phyloP scores from a whole-genome alignment of 805 yeast species.

The Ogataea polymorpha region DNA sequence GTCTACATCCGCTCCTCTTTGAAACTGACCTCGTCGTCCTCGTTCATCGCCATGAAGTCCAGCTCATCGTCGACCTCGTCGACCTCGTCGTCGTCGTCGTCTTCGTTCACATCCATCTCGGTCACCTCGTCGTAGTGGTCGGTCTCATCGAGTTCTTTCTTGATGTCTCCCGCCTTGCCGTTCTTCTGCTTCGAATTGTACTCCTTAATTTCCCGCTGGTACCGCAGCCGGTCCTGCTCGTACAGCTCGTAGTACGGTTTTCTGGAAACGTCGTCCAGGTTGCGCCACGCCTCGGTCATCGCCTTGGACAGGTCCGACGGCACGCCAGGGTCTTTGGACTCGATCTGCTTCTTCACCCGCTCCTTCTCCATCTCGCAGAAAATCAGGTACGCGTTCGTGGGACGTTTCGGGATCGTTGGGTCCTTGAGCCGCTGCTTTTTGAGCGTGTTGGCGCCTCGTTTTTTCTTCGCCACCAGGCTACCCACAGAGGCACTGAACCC shows the following conservation, averaged over 20 bases:
- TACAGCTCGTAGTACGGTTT: conserved; percentile 72
- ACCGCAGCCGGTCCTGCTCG: conserved; percentile 75
- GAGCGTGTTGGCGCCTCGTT: conserved; percentile 28
- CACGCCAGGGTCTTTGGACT: conserved; percentile 47
- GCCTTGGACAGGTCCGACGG: conserved; percentile 68
- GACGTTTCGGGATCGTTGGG: conserved; percentile 84
- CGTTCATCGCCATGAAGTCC: conserved; percentile 9
- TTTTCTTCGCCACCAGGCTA: conserved; percentile 27
- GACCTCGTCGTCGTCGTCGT: conserved; percentile 12
- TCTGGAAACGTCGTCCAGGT: conserved; percentile 61
- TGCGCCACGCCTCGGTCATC: conserved; percentile 84
- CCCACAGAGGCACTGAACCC: conserved; percentile 11
- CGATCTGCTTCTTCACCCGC: conserved; percentile 55
- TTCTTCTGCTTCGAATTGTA: conserved; percentile 29
- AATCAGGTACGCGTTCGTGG: conserved; percentile 83
- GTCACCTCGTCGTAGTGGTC: conserved; percentile 10
- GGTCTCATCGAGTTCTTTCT: conserved; percentile 11
- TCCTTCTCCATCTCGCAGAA: conserved; percentile 88
- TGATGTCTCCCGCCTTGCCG: conserved; percentile 9
- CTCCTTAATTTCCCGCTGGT: conserved; percentile 65
- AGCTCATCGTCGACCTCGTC: conserved; percentile 9
- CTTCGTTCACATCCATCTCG: conserved; percentile 10
- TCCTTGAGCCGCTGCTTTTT: conserved; percentile 50
- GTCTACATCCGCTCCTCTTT: conserved; percentile 5
- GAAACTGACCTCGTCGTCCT: conserved; percentile 11